Base-by-base conservation (phyloP, 345 rosid species). In the Iberis pinnata region DNA sequence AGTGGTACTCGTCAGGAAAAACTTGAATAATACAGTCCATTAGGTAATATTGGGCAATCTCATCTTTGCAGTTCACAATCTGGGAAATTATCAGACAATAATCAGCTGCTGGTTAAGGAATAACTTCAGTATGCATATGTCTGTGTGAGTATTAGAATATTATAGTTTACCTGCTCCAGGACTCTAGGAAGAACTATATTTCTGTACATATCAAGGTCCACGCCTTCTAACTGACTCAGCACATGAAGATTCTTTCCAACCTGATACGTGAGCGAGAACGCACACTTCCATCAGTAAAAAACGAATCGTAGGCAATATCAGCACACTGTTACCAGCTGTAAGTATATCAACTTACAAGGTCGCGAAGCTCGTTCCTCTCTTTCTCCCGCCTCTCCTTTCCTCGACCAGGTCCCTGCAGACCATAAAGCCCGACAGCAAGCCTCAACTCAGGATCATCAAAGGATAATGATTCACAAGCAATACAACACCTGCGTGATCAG, bases 371-470 rank as follows among this genome's bases (percentile, higher is more conserved):
- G 77, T 80, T 86, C 84, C 99, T 83, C 70, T 92, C 99, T 71
- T 80, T 92, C 77, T 92, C 99, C 76, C 97, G 90, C 66, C 71
- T 88, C 70, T 88, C 97, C 94, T 86, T 92, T 35, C 77, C 97
- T 66, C 99, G 95, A 83, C 88, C 80, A 77, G 97, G 95, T 72
- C 97, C 99, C 99, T 92, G 97, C 97, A 92, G 87, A 85, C 97
- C 88, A 92, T 88, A 88, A 88, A 85, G 78, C 87, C 97, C 87
- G 73, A 85, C 70, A 88, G 88, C 94, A 88, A 79, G 78, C 90
- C 84, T 92, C 95, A 88, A 78, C 89, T 74, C 86, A 88, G 80
- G 84, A 76, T 82, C 89, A 88, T 85, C 88, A 75, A 87, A 87
- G 86, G 81, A 81, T 74, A 81, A 83, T 83, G 82, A 85, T 80